Conservation (phyloP, 257 asterid genomes). For the Rhazya stricta region DNA sequence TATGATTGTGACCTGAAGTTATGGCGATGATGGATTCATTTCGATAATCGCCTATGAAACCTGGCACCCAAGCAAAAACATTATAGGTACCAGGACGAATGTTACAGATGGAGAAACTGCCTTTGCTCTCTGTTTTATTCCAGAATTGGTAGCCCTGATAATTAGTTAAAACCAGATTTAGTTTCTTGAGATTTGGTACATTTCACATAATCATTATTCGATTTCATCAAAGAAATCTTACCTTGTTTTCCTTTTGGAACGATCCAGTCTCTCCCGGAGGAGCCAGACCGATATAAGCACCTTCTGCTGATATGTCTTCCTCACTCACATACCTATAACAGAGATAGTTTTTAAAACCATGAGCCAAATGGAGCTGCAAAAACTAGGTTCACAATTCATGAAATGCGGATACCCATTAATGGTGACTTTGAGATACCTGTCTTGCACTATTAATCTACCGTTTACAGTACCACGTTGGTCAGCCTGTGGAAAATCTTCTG, state of each 20-base stretch:
- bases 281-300: slow-evolving; percentile 78
- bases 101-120: slow-evolving; percentile 52
- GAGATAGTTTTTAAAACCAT: not conserved
- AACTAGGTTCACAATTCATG: not conserved
- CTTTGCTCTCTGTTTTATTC: slow-evolving; percentile 42
- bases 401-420: not conserved
- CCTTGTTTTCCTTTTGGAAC: slow-evolving; percentile 90
- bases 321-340: slow-evolving; percentile 21
- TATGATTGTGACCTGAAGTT: slow-evolving; percentile 45
- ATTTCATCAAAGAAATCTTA: slow-evolving; percentile 25
- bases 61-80: slow-evolving; percentile 81
- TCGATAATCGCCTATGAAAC: slow-evolving; percentile 70
- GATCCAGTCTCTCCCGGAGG: slow-evolving; percentile 75
- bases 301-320: slow-evolving; percentile 47
- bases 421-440: slow-evolving; percentile 41
- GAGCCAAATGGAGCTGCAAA: not conserved
- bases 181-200: slow-evolving; percentile 12
- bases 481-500: slow-evolving; percentile 56
- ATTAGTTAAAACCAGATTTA: not conserved
- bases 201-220: not conserved
- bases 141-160: slow-evolving; percentile 82
- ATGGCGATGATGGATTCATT: slow-evolving; percentile 42
- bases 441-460: slow-evolving; percentile 67
- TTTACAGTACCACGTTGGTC: slow-evolving; percentile 57
- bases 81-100: slow-evolving; percentile 54